phyloP scores from a whole-genome alignment of 2,329 filamentous ascomycete species.

The Lecanosticta acicola region DNA sequence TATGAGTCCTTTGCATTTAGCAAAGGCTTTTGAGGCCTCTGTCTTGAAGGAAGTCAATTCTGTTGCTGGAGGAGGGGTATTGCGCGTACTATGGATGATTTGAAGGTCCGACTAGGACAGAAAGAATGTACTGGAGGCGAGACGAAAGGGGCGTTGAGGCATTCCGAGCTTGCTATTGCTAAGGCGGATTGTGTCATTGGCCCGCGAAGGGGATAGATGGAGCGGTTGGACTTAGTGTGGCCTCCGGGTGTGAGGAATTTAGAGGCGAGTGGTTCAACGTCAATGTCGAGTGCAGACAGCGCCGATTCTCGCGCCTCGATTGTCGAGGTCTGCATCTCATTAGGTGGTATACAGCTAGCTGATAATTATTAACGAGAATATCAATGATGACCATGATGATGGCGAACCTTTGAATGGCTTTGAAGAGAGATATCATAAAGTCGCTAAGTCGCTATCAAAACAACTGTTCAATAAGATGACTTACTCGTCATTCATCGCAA shows the following conservation, averaged over 20 bases:
- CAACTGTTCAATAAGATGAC: background rate
- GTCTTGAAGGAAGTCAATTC: background rate
- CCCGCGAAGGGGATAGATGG: background rate
- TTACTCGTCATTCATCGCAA: background rate
- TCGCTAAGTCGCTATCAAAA: background rate
- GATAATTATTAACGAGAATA: too few relatives aligned
- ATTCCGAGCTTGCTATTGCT: background rate
- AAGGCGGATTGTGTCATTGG: background rate
- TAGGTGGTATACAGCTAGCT: too few relatives aligned
- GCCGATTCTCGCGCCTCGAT: too few relatives aligned
- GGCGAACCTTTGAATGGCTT: too few relatives aligned
- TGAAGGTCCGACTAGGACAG: background rate
- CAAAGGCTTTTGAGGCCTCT: background rate
- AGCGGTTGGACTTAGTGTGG: background rate
- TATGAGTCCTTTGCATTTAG: background rate
- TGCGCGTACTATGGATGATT: background rate
- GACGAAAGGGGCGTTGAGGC: background rate
- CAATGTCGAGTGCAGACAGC: too few relatives aligned
- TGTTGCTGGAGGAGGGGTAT: background rate
- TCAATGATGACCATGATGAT: too few relatives aligned
- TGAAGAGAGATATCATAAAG: too few relatives aligned
- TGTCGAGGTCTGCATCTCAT: too few relatives aligned
- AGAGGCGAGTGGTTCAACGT: too few relatives aligned
- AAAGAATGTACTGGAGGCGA: background rate
- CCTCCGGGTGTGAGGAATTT: too few relatives aligned